Evolutionary conservation across 2,329 filamentous ascomycete genomes (phyloP), one percentile per base, ranked within the genome.

Genomic region (Sporothrix schenckii): DNA sequence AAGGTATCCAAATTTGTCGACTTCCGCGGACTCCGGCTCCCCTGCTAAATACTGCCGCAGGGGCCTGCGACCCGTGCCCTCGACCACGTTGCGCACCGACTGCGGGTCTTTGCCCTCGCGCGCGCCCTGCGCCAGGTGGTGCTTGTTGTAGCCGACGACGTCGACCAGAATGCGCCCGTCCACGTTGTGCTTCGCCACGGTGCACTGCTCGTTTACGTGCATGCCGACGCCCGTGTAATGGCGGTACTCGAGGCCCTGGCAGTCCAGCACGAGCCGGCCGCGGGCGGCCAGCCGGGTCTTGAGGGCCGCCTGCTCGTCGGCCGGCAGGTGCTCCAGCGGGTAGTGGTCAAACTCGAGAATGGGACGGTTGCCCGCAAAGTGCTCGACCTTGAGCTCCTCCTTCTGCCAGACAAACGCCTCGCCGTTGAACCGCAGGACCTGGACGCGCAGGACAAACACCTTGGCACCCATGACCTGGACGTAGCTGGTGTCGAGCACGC

Each of bases 211-310:
- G 1, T 63, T 60, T 50, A 77, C 72, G n/a, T 21, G 11, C 5
- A 83, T 68, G 13, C 79, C 82, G 2, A 83, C 77, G 52, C 82
- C 82, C 39, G 75, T 78, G 75, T 84, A 84, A 56, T 77, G 77
- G 73, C 78, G 77, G 72, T 84, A 82, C 1, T 75, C 74, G 39
- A 84, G 74, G 2, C 80, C 79, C 68, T 83, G 82, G 30, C 81
- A 78, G 47, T 82, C 80, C 30, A 84, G 77, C 3, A 80, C 79
- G 70, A 78, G 81, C 54, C 72, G 78, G 19, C 81, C 83, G 19
- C 82, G 77, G 3, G 73, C 74, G 0, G 77, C 71, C 21, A 82
- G 73, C 3, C 77, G 76, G 13, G 72, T 53, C 71, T 74, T 75
- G 54, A 82, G 74, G 1, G 58, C 72, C 0, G 77, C 75, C 70